Percentiles rank a stretch among this genome's conserved stretches.
phyloP scores from a whole-genome alignment of 805 yeast genomes.

The Schizosaccharomyces pombe region DNA sequence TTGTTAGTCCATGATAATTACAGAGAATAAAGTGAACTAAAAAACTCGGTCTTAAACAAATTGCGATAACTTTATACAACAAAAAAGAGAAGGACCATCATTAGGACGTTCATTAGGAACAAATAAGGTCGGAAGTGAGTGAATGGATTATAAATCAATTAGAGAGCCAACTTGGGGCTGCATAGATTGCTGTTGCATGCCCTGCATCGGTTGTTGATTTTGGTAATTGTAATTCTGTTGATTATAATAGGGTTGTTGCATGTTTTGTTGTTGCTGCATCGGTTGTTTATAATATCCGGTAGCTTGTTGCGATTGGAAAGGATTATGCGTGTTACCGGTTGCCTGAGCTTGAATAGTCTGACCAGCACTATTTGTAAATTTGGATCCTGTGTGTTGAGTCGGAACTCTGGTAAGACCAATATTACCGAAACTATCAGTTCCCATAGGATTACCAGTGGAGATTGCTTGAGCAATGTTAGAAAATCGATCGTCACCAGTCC shows the following conservation, averaged over 20 bases:
- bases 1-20: no score
- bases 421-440: constrained; percentile 82
- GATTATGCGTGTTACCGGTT: constrained; percentile 8
- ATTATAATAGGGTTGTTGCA: not conserved
- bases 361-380: constrained; percentile 77
- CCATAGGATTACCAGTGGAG: constrained; percentile 49
- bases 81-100: constrained; percentile 1
- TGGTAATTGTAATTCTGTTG: not conserved
- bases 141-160: not conserved
- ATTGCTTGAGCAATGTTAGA: constrained; percentile 48
- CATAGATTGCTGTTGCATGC: not conserved
- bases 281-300: not conserved
- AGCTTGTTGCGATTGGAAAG: not conserved
- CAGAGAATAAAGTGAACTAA: no score
- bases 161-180: not conserved
- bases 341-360: constrained; percentile 21
- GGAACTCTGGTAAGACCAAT: constrained; percentile 68
- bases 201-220: not conserved
- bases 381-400: constrained; percentile 71
- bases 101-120: not conserved
- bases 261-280: not conserved
- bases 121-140: not conserved
- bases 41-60: no score
- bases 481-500: constrained; percentile 19
- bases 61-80: not conserved